phyloP scores from a whole-genome alignment of 140 eudicot genomes.

The Erigeron philadelphicus region DNA sequence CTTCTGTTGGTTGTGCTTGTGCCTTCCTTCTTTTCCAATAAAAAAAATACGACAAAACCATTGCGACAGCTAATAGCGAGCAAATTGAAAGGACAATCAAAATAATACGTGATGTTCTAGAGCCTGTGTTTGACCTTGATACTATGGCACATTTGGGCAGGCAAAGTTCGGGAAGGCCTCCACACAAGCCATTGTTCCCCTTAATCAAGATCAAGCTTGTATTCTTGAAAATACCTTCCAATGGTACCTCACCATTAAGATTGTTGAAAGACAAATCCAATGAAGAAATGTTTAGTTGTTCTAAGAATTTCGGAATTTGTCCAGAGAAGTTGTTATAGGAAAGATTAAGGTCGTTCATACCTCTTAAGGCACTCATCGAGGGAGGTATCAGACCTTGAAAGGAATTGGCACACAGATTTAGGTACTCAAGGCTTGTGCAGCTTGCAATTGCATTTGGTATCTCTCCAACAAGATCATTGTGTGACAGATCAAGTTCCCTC shows the following conservation, averaged over 20 bases:
- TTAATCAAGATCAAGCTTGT: slow-evolving; percentile 8
- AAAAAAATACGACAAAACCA: slow-evolving; percentile 16
- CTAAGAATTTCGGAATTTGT: slow-evolving; percentile 32
- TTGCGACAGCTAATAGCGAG: slow-evolving; percentile 12
- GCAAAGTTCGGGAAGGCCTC: slow-evolving; percentile 25
- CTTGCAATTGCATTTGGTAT: slow-evolving; percentile 31
- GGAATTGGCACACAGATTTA: too few species aligned
- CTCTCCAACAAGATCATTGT: slow-evolving; percentile 26
- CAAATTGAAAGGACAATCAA: slow-evolving; percentile 16
- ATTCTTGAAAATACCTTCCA: slow-evolving; percentile 21
- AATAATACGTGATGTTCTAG: background rate
- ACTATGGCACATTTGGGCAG: slow-evolving; percentile 9
- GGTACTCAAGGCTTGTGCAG: slow-evolving; percentile 23
- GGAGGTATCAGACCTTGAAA: slow-evolving; percentile 21
- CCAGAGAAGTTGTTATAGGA: slow-evolving; percentile 32
- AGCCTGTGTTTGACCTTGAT: slow-evolving; percentile 22
- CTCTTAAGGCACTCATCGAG: slow-evolving; percentile 14
- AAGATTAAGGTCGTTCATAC: slow-evolving; percentile 22
- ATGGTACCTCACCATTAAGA: slow-evolving; percentile 28
- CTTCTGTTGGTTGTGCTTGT: slow-evolving; percentile 13
- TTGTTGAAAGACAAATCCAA: slow-evolving; percentile 28
- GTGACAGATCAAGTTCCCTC: slow-evolving; percentile 21
- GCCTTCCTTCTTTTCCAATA: slow-evolving; percentile 22
- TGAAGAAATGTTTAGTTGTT: slow-evolving; percentile 22
- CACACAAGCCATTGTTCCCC: slow-evolving; percentile 26